Percentiles rank a stretch among this genome's conserved stretches.
Evolutionary conservation across 306 rosid species (phyloP).

Genomic region (Prinsepia uniflora): DNA sequence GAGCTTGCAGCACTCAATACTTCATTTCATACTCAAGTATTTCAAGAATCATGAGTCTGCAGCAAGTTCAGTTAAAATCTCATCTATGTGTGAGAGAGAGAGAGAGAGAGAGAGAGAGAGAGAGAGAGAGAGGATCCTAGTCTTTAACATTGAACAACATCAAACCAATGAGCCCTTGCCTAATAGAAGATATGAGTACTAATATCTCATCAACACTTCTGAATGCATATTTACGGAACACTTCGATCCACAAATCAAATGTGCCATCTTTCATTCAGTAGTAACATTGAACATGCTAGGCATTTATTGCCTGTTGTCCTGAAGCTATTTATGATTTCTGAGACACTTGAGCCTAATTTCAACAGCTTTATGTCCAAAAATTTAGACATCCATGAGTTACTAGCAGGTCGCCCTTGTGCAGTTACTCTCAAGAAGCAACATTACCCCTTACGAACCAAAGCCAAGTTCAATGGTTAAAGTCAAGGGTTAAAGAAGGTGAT

Average conservation of each 20-base stretch:
- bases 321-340: not conserved
- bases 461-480: not conserved
- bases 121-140: not conserved
- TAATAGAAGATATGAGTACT: not conserved
- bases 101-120: not conserved
- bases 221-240: not conserved
- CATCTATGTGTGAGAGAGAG: not conserved
- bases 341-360: not conserved
- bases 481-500: not conserved
- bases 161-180: not conserved
- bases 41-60: not conserved
- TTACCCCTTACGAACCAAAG: not conserved
- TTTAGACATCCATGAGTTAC: not conserved
- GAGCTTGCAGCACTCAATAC: slow-evolving; percentile 2
- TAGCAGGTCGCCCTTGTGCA: not conserved
- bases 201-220: not conserved
- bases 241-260: not conserved
- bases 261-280: not conserved
- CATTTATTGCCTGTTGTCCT: not conserved
- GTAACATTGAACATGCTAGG: not conserved
- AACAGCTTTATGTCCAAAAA: not conserved
- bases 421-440: not conserved
- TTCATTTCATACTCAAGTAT: not conserved
- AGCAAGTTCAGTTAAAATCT: slow-evolving; percentile 3
- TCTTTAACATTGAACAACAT: not conserved